Percentiles rank a stretch among this genome's conserved stretches.
Conservation (phyloP, 2,329 filamentous ascomycete species). For the Cladosporium sp. region DNA sequence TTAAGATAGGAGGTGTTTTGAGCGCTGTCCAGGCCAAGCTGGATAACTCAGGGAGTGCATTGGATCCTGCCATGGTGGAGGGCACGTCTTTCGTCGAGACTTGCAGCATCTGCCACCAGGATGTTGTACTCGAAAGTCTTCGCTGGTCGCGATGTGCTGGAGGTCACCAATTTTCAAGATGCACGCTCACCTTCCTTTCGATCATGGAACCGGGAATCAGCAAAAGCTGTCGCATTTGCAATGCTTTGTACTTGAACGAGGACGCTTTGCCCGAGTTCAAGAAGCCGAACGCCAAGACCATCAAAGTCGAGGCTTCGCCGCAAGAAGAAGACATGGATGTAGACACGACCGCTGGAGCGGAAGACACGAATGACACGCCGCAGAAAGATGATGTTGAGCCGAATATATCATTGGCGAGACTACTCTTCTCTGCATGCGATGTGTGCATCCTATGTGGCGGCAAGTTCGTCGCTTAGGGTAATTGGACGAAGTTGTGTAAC, state of each 20-base stretch:
- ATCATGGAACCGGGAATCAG: slow-evolving; percentile 58
- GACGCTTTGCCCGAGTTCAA: slow-evolving; percentile 31
- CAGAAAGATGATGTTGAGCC: slow-evolving; percentile 22
- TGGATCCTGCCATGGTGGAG: slow-evolving; percentile 23
- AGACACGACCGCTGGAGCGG: not conserved
- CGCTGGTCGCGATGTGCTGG: slow-evolving; percentile 51
- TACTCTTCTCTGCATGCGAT: slow-evolving; percentile 41
- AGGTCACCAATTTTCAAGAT: slow-evolving; percentile 58
- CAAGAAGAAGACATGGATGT: slow-evolving; percentile 1
- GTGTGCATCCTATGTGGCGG: slow-evolving; percentile 43
- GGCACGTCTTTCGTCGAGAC: slow-evolving; percentile 41
- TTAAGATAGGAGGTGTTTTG: not conserved
- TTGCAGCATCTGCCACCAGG: slow-evolving; percentile 56
- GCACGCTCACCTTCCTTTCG: slow-evolving; percentile 55
- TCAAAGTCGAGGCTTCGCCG: slow-evolving; percentile 23
- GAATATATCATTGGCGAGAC: slow-evolving; percentile 32
- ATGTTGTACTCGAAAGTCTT: slow-evolving; percentile 52
- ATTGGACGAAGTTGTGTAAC: slow-evolving; percentile 9
- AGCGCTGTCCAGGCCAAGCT: slow-evolving; percentile 5
- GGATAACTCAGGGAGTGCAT: not conserved
- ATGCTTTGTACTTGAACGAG: slow-evolving; percentile 51
- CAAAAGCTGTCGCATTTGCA: slow-evolving; percentile 58
- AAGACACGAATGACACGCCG: not conserved
- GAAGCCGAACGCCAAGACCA: slow-evolving; percentile 4
- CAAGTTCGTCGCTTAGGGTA: slow-evolving; percentile 37